Base-by-base conservation (phyloP, 164 flowering plant species). In the Kalanchoe fedtschenkoi region DNA sequence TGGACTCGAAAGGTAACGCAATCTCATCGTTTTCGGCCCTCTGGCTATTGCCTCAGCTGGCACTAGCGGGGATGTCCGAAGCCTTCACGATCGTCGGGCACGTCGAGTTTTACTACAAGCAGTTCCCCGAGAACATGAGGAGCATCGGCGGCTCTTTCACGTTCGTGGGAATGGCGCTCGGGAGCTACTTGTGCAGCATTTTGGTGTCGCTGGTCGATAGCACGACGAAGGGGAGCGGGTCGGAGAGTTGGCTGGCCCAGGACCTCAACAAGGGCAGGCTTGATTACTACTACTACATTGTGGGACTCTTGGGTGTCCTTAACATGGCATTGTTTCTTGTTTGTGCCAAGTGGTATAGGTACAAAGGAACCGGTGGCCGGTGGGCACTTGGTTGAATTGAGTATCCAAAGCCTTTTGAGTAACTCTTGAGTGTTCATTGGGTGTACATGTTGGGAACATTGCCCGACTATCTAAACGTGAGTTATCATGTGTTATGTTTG, bases 21-120 rank as follows among this genome's bases (percentile, higher is more conserved):
- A 65, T 80, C 22, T 78, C 85, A 0, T 62, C 89, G 5, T 66
- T 83, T 77, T 79, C 88, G 0, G 83, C 68, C 0, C 58, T 75
- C 5, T 85, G 88, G 88, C 32, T 85, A 34, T 62, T 80, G 9
- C 81, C 78, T 17, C 91, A 83, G 63, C 64, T 83, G 29, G 13
- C 55, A 16, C 44, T 80, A 3, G 64, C 68, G 3, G 91, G 91
- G 22, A n/a, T n/a, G n/a, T n/a, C n/a, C n/a, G n/a, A n/a, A n/a
- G n/a, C n/a, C n/a, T n/a, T n/a, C n/a, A n/a, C n/a, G n/a, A n/a
- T n/a, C n/a, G n/a, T n/a, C n/a, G n/a, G n/a, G n/a, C n/a, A n/a
- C n/a, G n/a, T n/a, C n/a, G n/a, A n/a, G n/a, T n/a, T n/a, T n/a
- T n/a, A n/a, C n/a, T n/a, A n/a, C n/a, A n/a, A n/a, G n/a, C n/a